Evolutionary conservation across 805 yeast genomes (phyloP), one percentile per base, ranked within the genome.

Genomic region (Kodamaea sagamina): DNA sequence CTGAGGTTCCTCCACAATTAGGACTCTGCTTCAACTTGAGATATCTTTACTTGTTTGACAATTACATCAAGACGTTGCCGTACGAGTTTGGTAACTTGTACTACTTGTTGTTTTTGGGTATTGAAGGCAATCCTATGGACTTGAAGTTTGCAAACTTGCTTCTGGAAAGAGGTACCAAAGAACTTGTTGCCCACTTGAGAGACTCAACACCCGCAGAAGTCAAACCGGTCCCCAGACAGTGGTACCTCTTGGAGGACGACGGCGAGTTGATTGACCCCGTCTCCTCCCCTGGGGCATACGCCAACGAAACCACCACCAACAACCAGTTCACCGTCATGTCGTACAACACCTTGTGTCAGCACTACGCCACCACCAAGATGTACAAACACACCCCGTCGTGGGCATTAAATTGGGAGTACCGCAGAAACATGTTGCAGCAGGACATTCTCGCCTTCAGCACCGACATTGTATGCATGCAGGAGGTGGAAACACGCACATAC

Each of bases 381-480:
- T 93, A 88, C 65, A 92, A 86, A 56, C 92, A 87, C 61, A 89
- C 98, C 1, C 98, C 98, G 16, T 81, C 95, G 1, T 93, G 99
- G 98, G 99, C 98, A 2, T 75, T 93, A 49, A 80, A 82, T 41
- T 92, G 98, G 98, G 86, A 86, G 9, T 89, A 84, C 65, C 84
- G 99, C 65, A 79, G 85, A 57, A 83, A 86, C 47, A 71, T 79
- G 31, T 74, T 93, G 50, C 80, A 82, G 44, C 80, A 84, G 48
- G 96, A 93, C 62, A 75, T 93, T 11, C 56, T 82, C 34, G 71
- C 74, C 9, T 76, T 71, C 50, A 74, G 78, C 43, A 77, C 90
- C 18, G 97, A 93, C 62, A 72, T 93, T 27, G 64, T 93, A 16
- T 90, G 98, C 71, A 71, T 93, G 65, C 99, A 93, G 72, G 99